phyloP scores from a whole-genome alignment of 768 basidiomycete species.

The Tulasnella sp. region DNA sequence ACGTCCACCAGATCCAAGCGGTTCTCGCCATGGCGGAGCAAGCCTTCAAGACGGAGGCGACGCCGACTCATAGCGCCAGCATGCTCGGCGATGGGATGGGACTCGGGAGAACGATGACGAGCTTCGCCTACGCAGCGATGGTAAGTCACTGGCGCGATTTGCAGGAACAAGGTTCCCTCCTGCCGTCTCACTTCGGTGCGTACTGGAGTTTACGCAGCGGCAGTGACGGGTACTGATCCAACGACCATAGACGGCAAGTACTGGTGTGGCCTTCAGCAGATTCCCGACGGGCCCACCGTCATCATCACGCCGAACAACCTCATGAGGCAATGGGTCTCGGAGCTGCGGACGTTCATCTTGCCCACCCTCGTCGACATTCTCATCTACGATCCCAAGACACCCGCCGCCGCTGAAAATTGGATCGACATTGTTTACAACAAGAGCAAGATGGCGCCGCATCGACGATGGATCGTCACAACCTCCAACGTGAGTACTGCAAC shows the following conservation, averaged over 20 bases:
- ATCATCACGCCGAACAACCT: not conserved
- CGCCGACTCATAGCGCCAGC: not conserved
- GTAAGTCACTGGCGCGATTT: not conserved
- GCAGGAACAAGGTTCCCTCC: too few species aligned
- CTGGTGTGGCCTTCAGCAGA: not conserved
- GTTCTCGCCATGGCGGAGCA: not conserved
- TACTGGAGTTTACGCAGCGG: too few species aligned
- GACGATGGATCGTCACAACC: not conserved
- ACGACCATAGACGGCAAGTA: not conserved
- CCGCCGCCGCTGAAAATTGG: not conserved
- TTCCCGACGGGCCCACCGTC: not conserved
- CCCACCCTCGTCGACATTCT: not conserved
- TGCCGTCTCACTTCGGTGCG: not conserved
- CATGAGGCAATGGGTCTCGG: not conserved
- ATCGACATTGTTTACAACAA: not conserved
- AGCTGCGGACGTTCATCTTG: not conserved
- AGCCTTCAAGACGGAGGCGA: not conserved
- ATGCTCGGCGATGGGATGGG: not conserved
- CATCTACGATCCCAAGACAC: not conserved
- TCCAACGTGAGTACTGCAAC: not conserved
- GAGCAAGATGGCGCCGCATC: not conserved
- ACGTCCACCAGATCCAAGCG: not conserved
- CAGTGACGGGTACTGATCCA: not conserved
- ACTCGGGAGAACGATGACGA: not conserved
- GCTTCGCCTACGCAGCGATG: not conserved